Evolutionary conservation across 2,329 filamentous ascomycete genomes (phyloP).

Genomic region (Talaromyces atroroseus): DNA sequence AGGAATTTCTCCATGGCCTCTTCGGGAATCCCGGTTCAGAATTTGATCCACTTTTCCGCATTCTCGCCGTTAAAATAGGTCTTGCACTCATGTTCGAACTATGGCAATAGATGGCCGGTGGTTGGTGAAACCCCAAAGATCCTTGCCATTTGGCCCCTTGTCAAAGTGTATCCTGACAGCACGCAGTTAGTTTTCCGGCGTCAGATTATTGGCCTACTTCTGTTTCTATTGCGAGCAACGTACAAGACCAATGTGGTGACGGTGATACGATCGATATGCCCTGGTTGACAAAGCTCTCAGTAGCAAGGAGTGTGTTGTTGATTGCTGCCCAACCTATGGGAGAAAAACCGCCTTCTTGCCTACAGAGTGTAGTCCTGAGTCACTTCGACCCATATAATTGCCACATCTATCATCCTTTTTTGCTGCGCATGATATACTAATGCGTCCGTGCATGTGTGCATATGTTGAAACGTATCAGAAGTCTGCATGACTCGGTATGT

Average conservation of each 20-base stretch:
- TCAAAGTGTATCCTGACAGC: not conserved
- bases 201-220: not conserved
- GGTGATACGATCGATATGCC: not conserved
- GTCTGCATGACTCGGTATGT: not conserved
- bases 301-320: not conserved
- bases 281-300: not conserved
- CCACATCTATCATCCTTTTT: not conserved
- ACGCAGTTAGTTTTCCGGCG: not conserved
- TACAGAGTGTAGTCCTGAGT: not conserved
- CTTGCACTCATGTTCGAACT: not conserved
- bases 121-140: not conserved
- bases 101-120: not conserved
- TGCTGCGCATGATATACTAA: not conserved
- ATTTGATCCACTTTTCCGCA: not conserved
- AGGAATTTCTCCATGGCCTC: not conserved
- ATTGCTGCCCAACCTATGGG: not conserved
- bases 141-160: not conserved
- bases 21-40: not conserved
- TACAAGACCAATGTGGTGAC: not conserved
- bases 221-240: not conserved
- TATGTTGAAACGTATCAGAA: not conserved
- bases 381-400: not conserved
- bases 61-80: not conserved
- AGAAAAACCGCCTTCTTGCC: not conserved
- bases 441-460: not conserved